Base-by-base conservation (phyloP, 345 rosid species). In the Hibiscus trionum region DNA sequence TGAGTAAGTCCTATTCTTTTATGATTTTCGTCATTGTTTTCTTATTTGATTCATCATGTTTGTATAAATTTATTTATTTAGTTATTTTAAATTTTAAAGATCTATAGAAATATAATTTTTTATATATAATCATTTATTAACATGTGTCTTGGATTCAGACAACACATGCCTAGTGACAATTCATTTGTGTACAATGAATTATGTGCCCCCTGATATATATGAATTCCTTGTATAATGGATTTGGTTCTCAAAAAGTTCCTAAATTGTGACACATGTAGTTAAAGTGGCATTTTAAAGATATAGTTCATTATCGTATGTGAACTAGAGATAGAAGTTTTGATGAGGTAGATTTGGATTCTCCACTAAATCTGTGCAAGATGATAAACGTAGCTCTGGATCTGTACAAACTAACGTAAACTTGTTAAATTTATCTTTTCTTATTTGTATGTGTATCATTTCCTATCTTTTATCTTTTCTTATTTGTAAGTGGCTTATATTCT, bases 131-230 rank as follows among this genome's bases (percentile, higher is more conserved):
- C 82, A 82, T 76, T 61, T 33, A 42, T 78, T 77, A 64, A 73
- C 58, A 71, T 82, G 78, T 63, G 76, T 78, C 78, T 66, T 83
- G 77, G 79, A 80, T 83, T 68, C 81, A 89, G 96, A 85, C 87
- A 85, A 80, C 85, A 79, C 74, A 71, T 73, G 76, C 70, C 60
- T 71, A 86, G 79, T 80, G 86, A 79, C 82, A 78, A 76, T 80
- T 80, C 93, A 82, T 80, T 81, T 71, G 78, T 80, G 76, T 84
- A 82, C 78, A 81, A 83, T 80, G 82, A 80, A 59, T 81, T 79
- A 78, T 89, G 82, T 76, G 72, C 83, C 55, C 72, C 87, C 26
- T 83, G 82, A 76, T 84, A 49, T 75, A 79, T 77, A 80, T 91
- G 69, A 86, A 83, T 71, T 72, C 74, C 72, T 55, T 73, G 70